Conservation (phyloP, 768 basidiomycete genomes). For the Suillus hirtellus region DNA sequence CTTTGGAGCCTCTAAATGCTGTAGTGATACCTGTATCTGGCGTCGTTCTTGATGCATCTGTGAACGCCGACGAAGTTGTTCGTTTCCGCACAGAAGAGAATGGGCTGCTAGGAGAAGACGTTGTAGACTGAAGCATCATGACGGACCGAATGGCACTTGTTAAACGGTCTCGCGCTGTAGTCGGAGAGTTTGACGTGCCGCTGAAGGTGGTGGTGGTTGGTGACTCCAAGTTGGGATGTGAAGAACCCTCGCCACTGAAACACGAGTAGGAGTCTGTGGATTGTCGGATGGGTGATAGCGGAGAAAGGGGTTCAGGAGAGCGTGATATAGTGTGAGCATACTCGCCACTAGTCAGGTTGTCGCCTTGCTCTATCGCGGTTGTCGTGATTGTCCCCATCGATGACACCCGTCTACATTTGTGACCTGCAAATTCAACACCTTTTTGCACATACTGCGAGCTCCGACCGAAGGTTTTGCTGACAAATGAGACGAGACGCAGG, state of each 20-base stretch:
- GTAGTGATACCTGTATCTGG: slow-evolving; percentile 18
- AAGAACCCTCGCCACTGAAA: not conserved
- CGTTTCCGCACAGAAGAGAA: slow-evolving; percentile 34
- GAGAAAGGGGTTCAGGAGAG: slow-evolving; percentile 8
- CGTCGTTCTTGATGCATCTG: slow-evolving; percentile 1
- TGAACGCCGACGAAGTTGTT: slow-evolving; percentile 35
- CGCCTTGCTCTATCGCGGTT: slow-evolving; percentile 10
- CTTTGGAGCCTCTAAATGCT: slow-evolving; percentile 49
- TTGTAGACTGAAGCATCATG: slow-evolving; percentile 35
- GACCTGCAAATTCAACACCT: slow-evolving; percentile 8
- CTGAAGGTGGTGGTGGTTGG: not conserved
- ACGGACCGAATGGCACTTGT: slow-evolving; percentile 39
- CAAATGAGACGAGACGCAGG: slow-evolving; percentile 30
- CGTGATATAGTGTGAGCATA: slow-evolving; percentile 3
- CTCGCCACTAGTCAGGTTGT: not conserved
- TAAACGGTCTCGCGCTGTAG: slow-evolving; percentile 27
- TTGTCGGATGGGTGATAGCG: slow-evolving; percentile 11
- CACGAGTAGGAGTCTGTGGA: slow-evolving; percentile 6
- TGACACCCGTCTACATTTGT: slow-evolving; percentile 3
- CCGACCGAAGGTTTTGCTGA: not conserved
- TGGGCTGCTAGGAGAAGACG: slow-evolving; percentile 9
- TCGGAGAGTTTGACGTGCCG: not conserved
- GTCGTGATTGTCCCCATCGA: slow-evolving; percentile 11
- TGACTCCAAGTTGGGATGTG: not conserved
- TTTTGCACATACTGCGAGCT: slow-evolving; percentile 9